A percentile compares a stretch with the other conserved stretches of the same genome.
phyloP scores from a whole-genome alignment of 2,329 filamentous ascomycete species.

The Aspergillus flavus region DNA sequence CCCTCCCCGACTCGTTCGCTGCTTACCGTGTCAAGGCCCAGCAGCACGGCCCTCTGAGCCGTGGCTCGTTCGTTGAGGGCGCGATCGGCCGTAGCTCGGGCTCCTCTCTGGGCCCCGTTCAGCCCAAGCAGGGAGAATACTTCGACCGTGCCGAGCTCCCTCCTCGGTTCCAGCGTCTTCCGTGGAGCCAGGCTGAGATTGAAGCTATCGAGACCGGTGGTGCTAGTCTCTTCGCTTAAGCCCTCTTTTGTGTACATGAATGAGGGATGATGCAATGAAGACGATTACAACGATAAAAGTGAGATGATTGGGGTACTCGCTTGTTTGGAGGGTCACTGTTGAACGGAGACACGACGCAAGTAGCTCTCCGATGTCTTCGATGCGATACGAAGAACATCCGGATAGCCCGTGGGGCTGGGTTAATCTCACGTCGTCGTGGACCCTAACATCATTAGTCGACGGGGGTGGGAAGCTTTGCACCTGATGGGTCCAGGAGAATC shows the following conservation, averaged over 20 bases:
- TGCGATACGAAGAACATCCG: neutral
- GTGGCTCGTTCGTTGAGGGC: slow-evolving; percentile 40
- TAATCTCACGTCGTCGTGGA: slow-evolving; percentile 8
- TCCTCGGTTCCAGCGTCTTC: slow-evolving; percentile 73
- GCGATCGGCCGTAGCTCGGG: slow-evolving; percentile 65
- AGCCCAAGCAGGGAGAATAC: slow-evolving; percentile 71
- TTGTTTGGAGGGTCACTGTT: neutral
- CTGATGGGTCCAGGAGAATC: slow-evolving; percentile 2
- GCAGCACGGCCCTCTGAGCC: slow-evolving; percentile 64
- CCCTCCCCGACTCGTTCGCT: slow-evolving; percentile 64
- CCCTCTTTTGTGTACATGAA: slow-evolving; percentile 2
- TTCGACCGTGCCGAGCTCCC: slow-evolving; percentile 92
- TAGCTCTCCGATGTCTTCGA: slow-evolving; percentile 9
- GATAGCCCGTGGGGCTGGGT: slow-evolving; percentile 9
- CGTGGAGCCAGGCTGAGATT: slow-evolving; percentile 81
- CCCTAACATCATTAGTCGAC: slow-evolving; percentile 7
- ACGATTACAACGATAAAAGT: slow-evolving; percentile 12
- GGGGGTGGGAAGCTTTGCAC: slow-evolving; percentile 3
- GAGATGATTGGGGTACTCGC: slow-evolving; percentile 3
- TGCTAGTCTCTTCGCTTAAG: slow-evolving; percentile 64
- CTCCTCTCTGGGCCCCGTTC: slow-evolving; percentile 70
- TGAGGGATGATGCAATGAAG: slow-evolving; percentile 21
- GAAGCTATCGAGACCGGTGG: slow-evolving; percentile 94
- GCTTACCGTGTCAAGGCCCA: slow-evolving; percentile 65
- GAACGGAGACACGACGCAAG: slow-evolving; percentile 10